A percentile compares a stretch with the other conserved stretches of the same genome.
These are phyloP conservation scores for Solanum boliviense DNA, from an alignment of 257 asterid species.

Conservation along the genomic window DNA sequence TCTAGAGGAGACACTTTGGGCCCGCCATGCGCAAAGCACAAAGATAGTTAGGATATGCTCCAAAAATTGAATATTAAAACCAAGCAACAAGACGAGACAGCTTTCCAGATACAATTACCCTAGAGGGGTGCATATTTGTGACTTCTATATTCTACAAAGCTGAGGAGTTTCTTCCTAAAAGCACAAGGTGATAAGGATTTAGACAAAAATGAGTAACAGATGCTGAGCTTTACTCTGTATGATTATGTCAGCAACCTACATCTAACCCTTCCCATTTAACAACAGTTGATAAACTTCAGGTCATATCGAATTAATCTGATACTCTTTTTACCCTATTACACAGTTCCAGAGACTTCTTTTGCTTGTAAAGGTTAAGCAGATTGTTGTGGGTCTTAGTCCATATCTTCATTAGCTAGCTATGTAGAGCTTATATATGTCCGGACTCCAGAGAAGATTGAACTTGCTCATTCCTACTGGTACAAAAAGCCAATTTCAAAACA, in stretches of 20 bases:
- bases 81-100: not conserved
- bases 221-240: not conserved
- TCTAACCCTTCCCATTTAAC: not conserved
- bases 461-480: not conserved
- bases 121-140: not conserved
- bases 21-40: not conserved
- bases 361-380: not conserved
- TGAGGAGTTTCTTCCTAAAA: not conserved
- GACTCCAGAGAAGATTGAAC: not conserved
- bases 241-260: not conserved
- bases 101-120: not conserved
- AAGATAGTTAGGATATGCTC: not conserved
- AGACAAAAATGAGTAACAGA: not conserved
- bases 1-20: not conserved
- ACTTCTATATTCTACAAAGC: not conserved
- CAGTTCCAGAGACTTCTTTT: not conserved
- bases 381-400: not conserved
- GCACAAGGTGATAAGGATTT: not conserved
- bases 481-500: not conserved
- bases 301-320: not conserved
- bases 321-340: not conserved
- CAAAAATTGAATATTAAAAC: not conserved
- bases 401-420: not conserved
- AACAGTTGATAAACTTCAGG: not conserved
- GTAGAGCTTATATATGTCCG: not conserved